Evolutionary conservation across 257 asterid genomes (phyloP).

Genomic region (Solanum chilense): DNA sequence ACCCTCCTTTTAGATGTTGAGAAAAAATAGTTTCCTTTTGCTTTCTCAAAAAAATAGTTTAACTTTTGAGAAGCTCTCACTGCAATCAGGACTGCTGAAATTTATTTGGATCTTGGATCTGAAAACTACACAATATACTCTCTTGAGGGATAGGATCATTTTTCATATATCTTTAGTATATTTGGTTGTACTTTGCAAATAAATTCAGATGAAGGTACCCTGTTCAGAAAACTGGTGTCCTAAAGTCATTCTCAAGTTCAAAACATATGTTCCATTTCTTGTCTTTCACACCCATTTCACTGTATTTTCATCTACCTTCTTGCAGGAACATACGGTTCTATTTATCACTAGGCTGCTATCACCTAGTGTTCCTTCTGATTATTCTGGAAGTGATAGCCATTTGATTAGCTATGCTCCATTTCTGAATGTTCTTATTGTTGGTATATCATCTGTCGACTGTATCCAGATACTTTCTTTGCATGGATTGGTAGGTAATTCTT

Average conservation of each 20-base stretch:
- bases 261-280: not conserved
- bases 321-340: constrained; percentile 77
- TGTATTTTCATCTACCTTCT: constrained; percentile 7
- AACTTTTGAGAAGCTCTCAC: not conserved
- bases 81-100: not conserved
- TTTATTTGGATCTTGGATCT: not conserved
- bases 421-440: constrained; percentile 77
- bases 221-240: not conserved
- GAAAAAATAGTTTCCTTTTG: not conserved
- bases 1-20: not conserved
- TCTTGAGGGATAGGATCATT: not conserved
- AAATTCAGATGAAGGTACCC: not conserved
- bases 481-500: constrained; percentile 83
- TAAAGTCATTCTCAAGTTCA: not conserved
- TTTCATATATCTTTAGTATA: not conserved
- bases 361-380: constrained; percentile 62
- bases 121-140: not conserved
- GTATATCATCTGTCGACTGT: constrained; percentile 67
- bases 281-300: not conserved
- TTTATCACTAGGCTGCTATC: constrained; percentile 73
- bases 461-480: constrained; percentile 83
- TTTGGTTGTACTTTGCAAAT: not conserved
- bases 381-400: constrained; percentile 71
- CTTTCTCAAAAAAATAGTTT: not conserved
- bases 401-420: constrained; percentile 78